Conservation (phyloP, 2,329 filamentous ascomycete genomes). For the Endocalyx cinctus region DNA sequence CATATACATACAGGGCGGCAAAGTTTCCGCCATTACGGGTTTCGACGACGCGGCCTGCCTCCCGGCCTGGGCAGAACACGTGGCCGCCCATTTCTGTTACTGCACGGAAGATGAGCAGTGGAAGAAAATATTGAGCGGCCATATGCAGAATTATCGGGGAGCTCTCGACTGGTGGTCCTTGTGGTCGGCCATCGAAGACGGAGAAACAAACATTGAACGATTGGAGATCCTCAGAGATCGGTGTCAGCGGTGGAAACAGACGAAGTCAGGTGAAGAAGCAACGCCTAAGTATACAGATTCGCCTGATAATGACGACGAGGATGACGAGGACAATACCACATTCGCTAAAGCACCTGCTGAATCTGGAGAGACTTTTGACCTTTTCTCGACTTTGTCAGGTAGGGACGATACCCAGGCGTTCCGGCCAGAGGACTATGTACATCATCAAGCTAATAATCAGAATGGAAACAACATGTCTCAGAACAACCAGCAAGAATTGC, state of each 20-base stretch:
- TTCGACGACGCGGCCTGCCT: slow-evolving; percentile 19
- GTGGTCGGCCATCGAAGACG: slow-evolving; percentile 15
- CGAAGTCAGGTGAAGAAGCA: no score
- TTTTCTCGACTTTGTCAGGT: no score
- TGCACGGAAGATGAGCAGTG: slow-evolving; percentile 22
- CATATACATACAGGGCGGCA: slow-evolving; percentile 13
- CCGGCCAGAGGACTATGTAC: no score
- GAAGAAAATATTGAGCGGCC: slow-evolving; percentile 18
- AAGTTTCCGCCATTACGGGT: slow-evolving; percentile 16
- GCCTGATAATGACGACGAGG: no score
- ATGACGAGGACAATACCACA: no score
- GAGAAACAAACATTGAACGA: slow-evolving; percentile 1
- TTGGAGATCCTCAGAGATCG: slow-evolving; percentile 12
- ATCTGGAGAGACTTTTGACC: no score
- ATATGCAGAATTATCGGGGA: slow-evolving; percentile 11
- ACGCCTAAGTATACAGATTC: no score
- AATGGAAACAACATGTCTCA: no score
- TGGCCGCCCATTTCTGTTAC: slow-evolving; percentile 19
- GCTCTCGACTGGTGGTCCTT: slow-evolving; percentile 22
- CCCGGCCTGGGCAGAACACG: slow-evolving; percentile 21
- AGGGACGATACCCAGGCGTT: no score
- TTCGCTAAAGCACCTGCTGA: no score
- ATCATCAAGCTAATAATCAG: no score
- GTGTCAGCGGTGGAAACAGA: slow-evolving; percentile 17
- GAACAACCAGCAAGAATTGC: no score